phyloP scores from a whole-genome alignment of 768 basidiomycete genomes.

The Sistotremastrum suecicum region DNA sequence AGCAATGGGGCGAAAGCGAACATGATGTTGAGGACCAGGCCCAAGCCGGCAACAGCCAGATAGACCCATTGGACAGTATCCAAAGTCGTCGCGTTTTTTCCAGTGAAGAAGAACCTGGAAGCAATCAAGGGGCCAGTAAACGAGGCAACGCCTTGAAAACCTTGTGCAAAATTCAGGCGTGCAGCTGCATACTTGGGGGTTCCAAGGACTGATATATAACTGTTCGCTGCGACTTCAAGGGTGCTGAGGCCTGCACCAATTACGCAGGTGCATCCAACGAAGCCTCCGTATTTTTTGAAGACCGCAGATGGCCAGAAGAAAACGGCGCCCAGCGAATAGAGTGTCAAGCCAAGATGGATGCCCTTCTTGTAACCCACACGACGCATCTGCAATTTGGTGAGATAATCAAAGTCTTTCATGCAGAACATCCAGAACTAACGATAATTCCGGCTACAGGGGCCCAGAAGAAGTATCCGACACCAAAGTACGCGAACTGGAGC shows the following conservation, averaged over 20 bases:
- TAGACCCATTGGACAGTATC: conserved; percentile 65
- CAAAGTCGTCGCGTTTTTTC: conserved; percentile 42
- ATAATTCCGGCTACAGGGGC: conserved; percentile 44
- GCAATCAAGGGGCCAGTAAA: conserved; percentile 67
- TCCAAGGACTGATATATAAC: conserved; percentile 62
- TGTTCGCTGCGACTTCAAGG: conserved; percentile 64
- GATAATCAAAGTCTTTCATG: conserved; percentile 50
- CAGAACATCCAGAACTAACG: conserved; percentile 26
- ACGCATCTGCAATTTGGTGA: not conserved
- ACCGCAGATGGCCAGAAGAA: conserved; percentile 72
- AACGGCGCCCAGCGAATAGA: conserved; percentile 54
- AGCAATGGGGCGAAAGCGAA: conserved; percentile 60
- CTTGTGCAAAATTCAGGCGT: conserved; percentile 67
- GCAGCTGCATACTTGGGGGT: conserved; percentile 57
- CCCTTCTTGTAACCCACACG: conserved; percentile 25
- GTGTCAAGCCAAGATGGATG: conserved; percentile 43
- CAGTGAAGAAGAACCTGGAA: conserved; percentile 60
- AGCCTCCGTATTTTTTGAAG: conserved; percentile 53
- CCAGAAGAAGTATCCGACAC: conserved; percentile 43
- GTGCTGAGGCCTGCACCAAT: conserved; percentile 53
- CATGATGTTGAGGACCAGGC: conserved; percentile 42
- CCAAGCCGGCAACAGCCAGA: conserved; percentile 49
- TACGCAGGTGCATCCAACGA: conserved; percentile 61
- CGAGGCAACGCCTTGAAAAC: conserved; percentile 63
- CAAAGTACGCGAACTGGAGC: conserved; percentile 59